Percentiles rank a stretch among this genome's conserved stretches.
Conservation (phyloP, 768 basidiomycete genomes). For the Termitomyces titanicus region DNA sequence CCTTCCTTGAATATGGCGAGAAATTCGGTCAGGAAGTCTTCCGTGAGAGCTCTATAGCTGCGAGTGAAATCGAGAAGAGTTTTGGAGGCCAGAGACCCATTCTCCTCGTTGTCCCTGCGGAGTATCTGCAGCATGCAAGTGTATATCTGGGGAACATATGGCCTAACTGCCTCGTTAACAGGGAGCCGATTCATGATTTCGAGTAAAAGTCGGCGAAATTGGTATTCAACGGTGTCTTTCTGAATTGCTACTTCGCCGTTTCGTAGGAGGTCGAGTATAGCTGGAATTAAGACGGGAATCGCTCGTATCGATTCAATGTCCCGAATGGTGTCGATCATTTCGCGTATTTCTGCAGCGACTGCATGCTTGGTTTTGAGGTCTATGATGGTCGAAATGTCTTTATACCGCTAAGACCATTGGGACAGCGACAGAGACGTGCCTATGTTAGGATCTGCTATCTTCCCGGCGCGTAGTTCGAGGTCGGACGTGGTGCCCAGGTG, state of each 20-base stretch:
- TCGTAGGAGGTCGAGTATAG: slow-evolving; percentile 68
- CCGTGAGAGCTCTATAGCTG: slow-evolving; percentile 66
- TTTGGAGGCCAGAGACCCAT: slow-evolving; percentile 87
- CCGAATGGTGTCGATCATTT: slow-evolving; percentile 75
- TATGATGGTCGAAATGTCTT: slow-evolving; percentile 20
- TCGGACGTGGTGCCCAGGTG: slow-evolving; percentile 44
- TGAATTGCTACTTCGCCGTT: slow-evolving; percentile 63
- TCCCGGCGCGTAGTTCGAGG: slow-evolving; percentile 67
- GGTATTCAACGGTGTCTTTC: slow-evolving; percentile 68
- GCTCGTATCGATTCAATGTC: slow-evolving; percentile 71
- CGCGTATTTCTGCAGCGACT: slow-evolving; percentile 75
- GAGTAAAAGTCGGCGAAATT: slow-evolving; percentile 82
- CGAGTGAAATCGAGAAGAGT: slow-evolving; percentile 87
- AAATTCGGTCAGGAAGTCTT: slow-evolving; percentile 75
- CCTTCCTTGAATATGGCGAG: slow-evolving; percentile 76
- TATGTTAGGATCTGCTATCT: slow-evolving; percentile 71
- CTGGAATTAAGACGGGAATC: slow-evolving; percentile 69
- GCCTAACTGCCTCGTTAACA: slow-evolving; percentile 71
- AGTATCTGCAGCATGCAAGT: slow-evolving; percentile 81
- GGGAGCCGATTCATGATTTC: slow-evolving; percentile 90
- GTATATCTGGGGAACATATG: slow-evolving; percentile 64
- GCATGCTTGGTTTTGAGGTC: slow-evolving; percentile 69
- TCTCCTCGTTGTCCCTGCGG: slow-evolving; percentile 93
- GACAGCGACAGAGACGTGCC: slow-evolving; percentile 36
- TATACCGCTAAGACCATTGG: not conserved